Conservation (phyloP, 75 land plant genomes). For the Azolla pinnata region DNA sequence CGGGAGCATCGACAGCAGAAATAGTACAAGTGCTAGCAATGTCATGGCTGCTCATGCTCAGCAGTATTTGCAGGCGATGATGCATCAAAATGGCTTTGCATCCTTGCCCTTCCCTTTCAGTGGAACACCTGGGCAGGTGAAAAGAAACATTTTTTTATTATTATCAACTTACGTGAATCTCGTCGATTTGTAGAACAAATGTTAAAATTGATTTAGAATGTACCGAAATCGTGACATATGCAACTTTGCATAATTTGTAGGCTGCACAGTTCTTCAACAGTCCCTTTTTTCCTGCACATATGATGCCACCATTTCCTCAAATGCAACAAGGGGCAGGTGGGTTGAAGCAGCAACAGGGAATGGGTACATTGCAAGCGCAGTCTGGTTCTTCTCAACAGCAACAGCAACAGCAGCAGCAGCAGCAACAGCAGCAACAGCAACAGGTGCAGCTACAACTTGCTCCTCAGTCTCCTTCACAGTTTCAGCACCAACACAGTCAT, state of each 20-base stretch:
- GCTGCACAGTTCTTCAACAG: conserved; percentile 1
- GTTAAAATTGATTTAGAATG: too few species aligned
- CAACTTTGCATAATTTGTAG: not conserved
- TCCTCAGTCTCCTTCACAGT: conserved; percentile 2
- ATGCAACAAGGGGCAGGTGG: not conserved
- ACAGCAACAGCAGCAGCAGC: not conserved
- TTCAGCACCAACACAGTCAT: not conserved
- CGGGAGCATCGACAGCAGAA: conserved; percentile 4
- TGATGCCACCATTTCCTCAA: conserved; percentile 2
- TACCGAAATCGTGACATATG: too few species aligned
- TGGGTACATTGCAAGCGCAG: not conserved
- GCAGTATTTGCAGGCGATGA: conserved; percentile 26
- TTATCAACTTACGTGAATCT: too few species aligned
- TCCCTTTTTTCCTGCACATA: not conserved
- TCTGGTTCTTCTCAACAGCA: not conserved
- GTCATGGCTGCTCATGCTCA: conserved; percentile 25
- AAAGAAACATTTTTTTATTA: too few species aligned
- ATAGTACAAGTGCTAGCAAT: conserved; percentile 5
- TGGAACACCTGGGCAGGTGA: conserved; percentile 18
- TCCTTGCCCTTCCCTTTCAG: conserved; percentile 14
- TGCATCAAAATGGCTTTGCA: conserved; percentile 23
- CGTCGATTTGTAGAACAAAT: too few species aligned
- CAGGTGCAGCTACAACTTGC: conserved; percentile 7
- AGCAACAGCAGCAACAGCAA: not conserved
- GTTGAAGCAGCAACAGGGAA: conserved; percentile 2